Conservation (phyloP, 192 early-diverging fungal species). For the Backusella sp. region DNA sequence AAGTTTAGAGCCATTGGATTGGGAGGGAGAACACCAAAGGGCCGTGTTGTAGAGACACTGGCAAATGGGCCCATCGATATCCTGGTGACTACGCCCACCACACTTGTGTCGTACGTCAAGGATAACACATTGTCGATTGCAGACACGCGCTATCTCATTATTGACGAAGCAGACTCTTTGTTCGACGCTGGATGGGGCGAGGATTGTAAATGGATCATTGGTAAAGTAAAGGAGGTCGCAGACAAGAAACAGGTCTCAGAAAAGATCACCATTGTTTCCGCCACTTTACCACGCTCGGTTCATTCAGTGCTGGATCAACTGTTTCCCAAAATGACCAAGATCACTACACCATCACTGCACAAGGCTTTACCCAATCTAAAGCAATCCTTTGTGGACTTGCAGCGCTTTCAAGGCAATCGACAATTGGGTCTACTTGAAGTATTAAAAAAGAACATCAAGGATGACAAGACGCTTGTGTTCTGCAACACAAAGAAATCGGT, state of each 20-base stretch:
- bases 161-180: conserved; percentile 95
- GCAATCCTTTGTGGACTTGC: conserved; percentile 79
- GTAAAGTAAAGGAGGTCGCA: conserved; percentile 39
- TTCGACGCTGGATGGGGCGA: conserved; percentile 79
- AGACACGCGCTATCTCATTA: conserved; percentile 65
- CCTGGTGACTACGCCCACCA: conserved; percentile 80
- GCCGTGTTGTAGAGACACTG: conserved; percentile 44
- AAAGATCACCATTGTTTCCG: conserved; percentile 65
- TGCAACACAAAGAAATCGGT: conserved; percentile 76
- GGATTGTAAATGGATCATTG: conserved; percentile 60
- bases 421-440: conserved; percentile 70
- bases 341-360: conserved; percentile 83
- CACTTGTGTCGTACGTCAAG: conserved; percentile 55
- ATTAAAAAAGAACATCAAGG: conserved; percentile 61
- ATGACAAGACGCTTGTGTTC: conserved; percentile 76
- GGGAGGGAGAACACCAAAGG: conserved; percentile 46
- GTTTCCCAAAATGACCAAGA: conserved; percentile 58
- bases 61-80: conserved; percentile 76
- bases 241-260: conserved; percentile 38
- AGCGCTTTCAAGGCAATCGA: conserved; percentile 67
- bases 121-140: conserved; percentile 58
- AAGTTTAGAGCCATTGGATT: conserved; percentile 70
- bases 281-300: conserved; percentile 71
- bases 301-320: conserved; percentile 52
- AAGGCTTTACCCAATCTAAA: conserved; percentile 67